phyloP scores from a whole-genome alignment of 768 basidiomycete genomes.

The Kwoniella sp. region DNA sequence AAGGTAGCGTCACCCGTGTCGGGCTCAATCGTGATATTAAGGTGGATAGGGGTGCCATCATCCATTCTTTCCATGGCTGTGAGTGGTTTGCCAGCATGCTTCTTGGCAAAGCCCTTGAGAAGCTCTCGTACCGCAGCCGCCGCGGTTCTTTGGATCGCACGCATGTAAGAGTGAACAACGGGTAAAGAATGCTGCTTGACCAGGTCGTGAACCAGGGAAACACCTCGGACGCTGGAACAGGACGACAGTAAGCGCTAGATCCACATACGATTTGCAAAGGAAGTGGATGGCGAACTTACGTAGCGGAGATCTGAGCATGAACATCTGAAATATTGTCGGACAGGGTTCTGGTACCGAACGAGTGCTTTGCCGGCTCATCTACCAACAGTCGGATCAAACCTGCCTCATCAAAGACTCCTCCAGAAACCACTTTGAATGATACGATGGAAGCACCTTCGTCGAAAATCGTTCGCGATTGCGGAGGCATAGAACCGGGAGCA shows the following conservation, averaged over 20 bases:
- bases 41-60: slow-evolving; percentile 54
- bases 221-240: slow-evolving; percentile 77
- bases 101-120: slow-evolving; percentile 68
- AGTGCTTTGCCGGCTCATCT: slow-evolving; percentile 57
- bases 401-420: slow-evolving; percentile 75
- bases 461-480: slow-evolving; percentile 84
- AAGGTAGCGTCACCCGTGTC: slow-evolving; percentile 74
- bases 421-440: slow-evolving; percentile 86
- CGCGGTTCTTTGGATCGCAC: slow-evolving; percentile 76
- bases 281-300: slow-evolving; percentile 1
- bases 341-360: slow-evolving; percentile 10
- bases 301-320: slow-evolving; percentile 37
- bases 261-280: neutral
- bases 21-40: slow-evolving; percentile 76
- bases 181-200: slow-evolving; percentile 81
- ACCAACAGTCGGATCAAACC: slow-evolving; percentile 79
- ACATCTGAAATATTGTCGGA: slow-evolving; percentile 45
- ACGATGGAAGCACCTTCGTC: slow-evolving; percentile 92
- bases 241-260: neutral
- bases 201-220: slow-evolving; percentile 79
- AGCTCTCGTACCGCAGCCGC: slow-evolving; percentile 83
- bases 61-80: slow-evolving; percentile 71
- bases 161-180: slow-evolving; percentile 91
- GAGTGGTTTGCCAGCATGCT: slow-evolving; percentile 62
- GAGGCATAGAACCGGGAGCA: slow-evolving; percentile 88